phyloP scores from a whole-genome alignment of 2,329 filamentous ascomycete genomes.

The Xylaria arbuscula region DNA sequence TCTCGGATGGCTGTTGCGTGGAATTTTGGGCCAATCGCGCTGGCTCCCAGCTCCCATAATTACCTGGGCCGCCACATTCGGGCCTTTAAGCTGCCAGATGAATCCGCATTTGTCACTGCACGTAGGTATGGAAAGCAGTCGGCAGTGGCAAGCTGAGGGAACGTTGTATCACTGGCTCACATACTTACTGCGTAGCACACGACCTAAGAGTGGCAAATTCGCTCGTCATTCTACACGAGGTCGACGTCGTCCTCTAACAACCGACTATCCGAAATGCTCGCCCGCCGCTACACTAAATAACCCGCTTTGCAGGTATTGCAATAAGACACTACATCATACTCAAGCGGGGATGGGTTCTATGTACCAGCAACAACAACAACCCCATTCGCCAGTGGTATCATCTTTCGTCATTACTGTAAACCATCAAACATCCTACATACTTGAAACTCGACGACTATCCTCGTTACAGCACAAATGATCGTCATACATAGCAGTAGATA shows the following conservation, averaged over 20 bases:
- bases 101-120: conserved; percentile 28
- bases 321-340: neutral
- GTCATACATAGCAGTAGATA: conserved; percentile 6
- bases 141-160: conserved; percentile 27
- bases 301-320: neutral
- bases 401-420: conserved; percentile 14
- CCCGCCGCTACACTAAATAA: neutral
- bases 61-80: conserved; percentile 43
- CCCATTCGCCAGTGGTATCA: neutral
- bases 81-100: conserved; percentile 41
- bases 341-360: neutral
- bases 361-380: neutral
- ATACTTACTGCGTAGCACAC: neutral
- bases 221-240: conserved; percentile 23
- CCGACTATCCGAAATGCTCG: neutral
- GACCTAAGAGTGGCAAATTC: conserved; percentile 29
- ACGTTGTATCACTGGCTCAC: conserved; percentile 30
- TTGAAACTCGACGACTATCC: conserved; percentile 6
- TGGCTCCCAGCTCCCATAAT: conserved; percentile 36
- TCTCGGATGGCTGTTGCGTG: conserved; percentile 40
- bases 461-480: conserved; percentile 4
- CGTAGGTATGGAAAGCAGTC: conserved; percentile 24
- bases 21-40: conserved; percentile 43
- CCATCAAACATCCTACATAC: neutral
- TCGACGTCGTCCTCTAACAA: conserved; percentile 10